Base-by-base conservation (phyloP, 495 filamentous ascomycete genomes). In the Elaphomyces granulatus region DNA sequence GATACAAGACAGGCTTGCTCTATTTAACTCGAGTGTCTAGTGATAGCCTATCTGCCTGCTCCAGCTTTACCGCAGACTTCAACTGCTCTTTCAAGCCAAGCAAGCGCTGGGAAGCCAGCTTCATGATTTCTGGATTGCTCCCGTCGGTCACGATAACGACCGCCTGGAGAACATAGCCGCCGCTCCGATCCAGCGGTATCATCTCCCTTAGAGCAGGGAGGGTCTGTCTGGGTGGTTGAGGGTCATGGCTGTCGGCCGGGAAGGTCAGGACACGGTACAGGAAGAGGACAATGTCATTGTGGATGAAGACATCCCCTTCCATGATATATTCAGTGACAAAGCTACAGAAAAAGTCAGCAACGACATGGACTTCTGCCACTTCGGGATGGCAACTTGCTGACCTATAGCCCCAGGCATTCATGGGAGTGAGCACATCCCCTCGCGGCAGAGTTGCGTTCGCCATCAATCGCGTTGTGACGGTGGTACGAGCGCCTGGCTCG, bases 11-110 rank as follows among this genome's bases (percentile, higher is more conserved):
- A 3, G 2, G 14, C n/a, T 36, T 35, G n/a, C 18, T 42, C 41
- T 59, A 66, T 49, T 67, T 67, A 15, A 77, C 74, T 39, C 78
- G 64, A 0, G 78, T 80, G 58, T 83, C 80, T 40, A 83, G 45
- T 15, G 72, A 64, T 42, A 82, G 52, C 33, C 80, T 61, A 54
- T 83, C 78, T 3, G 68, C 75, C 37, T 71, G 63, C 38, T 75
- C 67, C 40, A 84, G 56, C 20, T 76, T 74, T 34, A 83, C 72
- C 4, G 71, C 70, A 4, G 78, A 76, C 51, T 71, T 78, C 52
- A 84, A 56, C 42, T 65, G 56, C 46, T 76, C 69, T 45, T 75
- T 77, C 43, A 83, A 61, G 7, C 55, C 61, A 48, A 72, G 64
- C 35, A 84, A 51, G 48, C 80, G 74, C 43, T 70, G 63, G 15